Evolutionary conservation across 2,329 filamentous ascomycete species (phyloP).

Genomic region (Penicillium brevicompactum): DNA sequence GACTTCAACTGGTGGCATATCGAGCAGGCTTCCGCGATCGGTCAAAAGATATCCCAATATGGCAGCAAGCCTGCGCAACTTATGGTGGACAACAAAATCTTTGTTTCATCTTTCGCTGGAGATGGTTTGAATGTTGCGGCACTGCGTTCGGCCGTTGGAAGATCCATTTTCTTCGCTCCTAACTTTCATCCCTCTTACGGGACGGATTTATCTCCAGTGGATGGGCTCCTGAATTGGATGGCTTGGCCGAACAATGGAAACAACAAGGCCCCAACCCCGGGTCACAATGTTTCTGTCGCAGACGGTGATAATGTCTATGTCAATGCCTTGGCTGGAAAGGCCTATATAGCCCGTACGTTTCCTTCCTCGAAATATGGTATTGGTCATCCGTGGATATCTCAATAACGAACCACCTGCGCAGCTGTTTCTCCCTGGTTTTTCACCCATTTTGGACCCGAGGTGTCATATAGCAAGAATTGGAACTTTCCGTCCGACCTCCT

Average conservation of each 20-base stretch:
- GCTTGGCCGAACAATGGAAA: slow-evolving; percentile 47
- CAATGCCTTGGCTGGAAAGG: slow-evolving; percentile 40
- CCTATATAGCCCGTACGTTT: slow-evolving; percentile 52
- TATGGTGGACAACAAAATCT: slow-evolving; percentile 51
- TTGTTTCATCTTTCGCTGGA: slow-evolving; percentile 58
- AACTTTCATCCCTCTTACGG: slow-evolving; percentile 51
- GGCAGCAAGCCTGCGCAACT: slow-evolving; percentile 50
- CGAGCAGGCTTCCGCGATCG: slow-evolving; percentile 43
- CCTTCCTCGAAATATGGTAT: not conserved
- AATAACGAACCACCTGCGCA: slow-evolving; percentile 10
- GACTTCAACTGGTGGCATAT: slow-evolving; percentile 56
- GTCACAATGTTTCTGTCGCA: slow-evolving; percentile 46
- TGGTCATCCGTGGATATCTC: not conserved
- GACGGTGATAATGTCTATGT: slow-evolving; percentile 42
- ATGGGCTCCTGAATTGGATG: slow-evolving; percentile 49
- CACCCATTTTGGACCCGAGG: slow-evolving; percentile 51
- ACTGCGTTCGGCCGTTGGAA: slow-evolving; percentile 46
- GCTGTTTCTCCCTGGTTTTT: slow-evolving; percentile 55
- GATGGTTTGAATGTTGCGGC: slow-evolving; percentile 49
- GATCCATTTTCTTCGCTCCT: slow-evolving; percentile 52
- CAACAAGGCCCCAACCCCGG: slow-evolving; percentile 53
- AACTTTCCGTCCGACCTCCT: slow-evolving; percentile 49
- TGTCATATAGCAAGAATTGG: slow-evolving; percentile 56
- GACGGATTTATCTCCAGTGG: slow-evolving; percentile 38
- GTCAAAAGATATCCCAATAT: slow-evolving; percentile 52